phyloP scores from a whole-genome alignment of 2,329 filamentous ascomycete genomes.

The Saccharata proteae region DNA sequence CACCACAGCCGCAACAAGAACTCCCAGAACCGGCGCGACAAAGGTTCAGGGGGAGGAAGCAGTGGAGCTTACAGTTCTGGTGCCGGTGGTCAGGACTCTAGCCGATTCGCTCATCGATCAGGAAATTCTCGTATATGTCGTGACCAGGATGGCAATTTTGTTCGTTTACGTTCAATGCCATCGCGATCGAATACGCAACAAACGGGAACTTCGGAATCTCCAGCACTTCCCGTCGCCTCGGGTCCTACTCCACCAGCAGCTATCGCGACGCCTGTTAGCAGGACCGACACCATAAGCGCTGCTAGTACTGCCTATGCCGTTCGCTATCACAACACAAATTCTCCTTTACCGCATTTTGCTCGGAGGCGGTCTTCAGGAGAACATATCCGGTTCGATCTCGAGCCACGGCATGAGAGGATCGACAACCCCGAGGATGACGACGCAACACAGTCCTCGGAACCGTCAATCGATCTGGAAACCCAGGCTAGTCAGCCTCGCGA shows the following conservation, averaged over 20 bases:
- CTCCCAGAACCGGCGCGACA: no score
- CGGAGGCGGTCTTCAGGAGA: no score
- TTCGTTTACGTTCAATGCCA: no score
- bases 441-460: slow-evolving; percentile 1
- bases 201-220: neutral
- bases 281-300: slow-evolving; percentile 49
- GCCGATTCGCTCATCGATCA: slow-evolving; percentile 17
- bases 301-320: slow-evolving; percentile 53
- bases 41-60: slow-evolving; percentile 17
- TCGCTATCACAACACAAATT: slow-evolving; percentile 37
- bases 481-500: no score
- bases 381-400: slow-evolving; percentile 8
- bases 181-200: neutral
- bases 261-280: slow-evolving; percentile 44
- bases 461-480: slow-evolving; percentile 5
- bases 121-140: no score
- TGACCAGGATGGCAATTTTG: slow-evolving; percentile 11
- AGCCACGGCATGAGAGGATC: neutral
- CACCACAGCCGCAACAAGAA: slow-evolving; percentile 25
- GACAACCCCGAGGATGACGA: slow-evolving; percentile 1
- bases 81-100: slow-evolving; percentile 15
- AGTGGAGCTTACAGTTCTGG: slow-evolving; percentile 16
- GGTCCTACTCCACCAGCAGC: slow-evolving; percentile 31
- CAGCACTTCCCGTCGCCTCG: neutral
- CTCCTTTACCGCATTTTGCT: no score